Evolutionary conservation across 2,329 filamentous ascomycete species (phyloP), one percentile per base, ranked within the genome.

Genomic region (Amphichorda felina): DNA sequence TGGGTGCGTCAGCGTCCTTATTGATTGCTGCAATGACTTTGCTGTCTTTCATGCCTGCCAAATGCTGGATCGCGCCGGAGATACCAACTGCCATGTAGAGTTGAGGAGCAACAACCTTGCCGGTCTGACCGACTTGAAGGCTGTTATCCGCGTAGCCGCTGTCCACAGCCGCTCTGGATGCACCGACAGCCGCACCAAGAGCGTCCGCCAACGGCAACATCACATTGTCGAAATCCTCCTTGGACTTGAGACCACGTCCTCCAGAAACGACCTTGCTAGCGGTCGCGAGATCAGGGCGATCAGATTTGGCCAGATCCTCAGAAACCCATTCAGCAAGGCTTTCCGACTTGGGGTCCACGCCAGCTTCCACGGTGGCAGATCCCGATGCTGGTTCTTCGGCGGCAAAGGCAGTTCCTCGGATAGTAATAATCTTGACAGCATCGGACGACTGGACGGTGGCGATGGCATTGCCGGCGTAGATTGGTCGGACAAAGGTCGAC

Each of bases 31-130:
- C 91, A 64, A 98, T 98, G 40, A 98, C 91, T 68, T 98, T 98
- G 68, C 87, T 95, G 56, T 98, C 91, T 73, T 98, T 98, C 91
- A 98, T 98, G 55, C 91, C 91, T 22, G 91, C 91, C 61, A 98
- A 62, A 68, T 98, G 91, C 64, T 98, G 91, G 48, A 98, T 98
- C 16, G 91, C 91, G 36, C 91, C 91, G 8, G 86, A 94, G 49
- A 98, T 96, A 53, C 91, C 91, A 10, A 89, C 88, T 36, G 87
- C 93, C 47, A 98, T 72, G 57, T 98, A 98, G 41, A 98, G 67
- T 60, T 98, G 81, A 40, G 91, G 91, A 32, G 91, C 91, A 37
- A 98, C 89, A 42, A 96, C 94, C 74, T 98, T 98, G 51, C 91
- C 91, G 11, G 91, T 98, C 70, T 98, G 91, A 31, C 91, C 91